phyloP scores from a whole-genome alignment of 805 yeast species.

The Nakazawaea sp. region DNA sequence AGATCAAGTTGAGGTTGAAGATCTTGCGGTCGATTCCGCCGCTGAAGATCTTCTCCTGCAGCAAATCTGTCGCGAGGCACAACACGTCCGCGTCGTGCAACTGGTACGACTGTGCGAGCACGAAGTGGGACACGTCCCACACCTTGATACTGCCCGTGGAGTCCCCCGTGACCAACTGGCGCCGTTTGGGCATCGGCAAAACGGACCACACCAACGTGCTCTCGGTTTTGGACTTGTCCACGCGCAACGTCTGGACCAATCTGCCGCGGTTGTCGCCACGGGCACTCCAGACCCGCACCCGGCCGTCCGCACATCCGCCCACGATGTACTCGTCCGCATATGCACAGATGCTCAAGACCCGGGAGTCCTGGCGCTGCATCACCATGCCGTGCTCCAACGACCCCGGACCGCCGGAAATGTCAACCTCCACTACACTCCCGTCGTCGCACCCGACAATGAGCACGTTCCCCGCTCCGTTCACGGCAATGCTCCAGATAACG shows the following conservation, averaged over 20 bases:
- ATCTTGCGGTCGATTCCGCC: constrained; percentile 95
- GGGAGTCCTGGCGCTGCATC: constrained; percentile 75
- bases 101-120: constrained; percentile 73
- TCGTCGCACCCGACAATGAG: constrained; percentile 94
- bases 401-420: constrained; percentile 85
- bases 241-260: constrained; percentile 79
- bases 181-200: constrained; percentile 47
- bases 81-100: constrained; percentile 90
- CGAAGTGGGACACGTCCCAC: constrained; percentile 79
- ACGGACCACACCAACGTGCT: constrained; percentile 92
- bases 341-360: constrained; percentile 80
- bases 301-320: constrained; percentile 96
- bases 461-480: constrained; percentile 50
- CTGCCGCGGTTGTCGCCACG: constrained; percentile 47
- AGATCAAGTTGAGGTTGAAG: constrained; percentile 54
- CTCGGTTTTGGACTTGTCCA: constrained; percentile 80
- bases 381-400: constrained; percentile 67
- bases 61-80: constrained; percentile 53
- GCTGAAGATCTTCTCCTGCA: constrained; percentile 63
- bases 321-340: constrained; percentile 54
- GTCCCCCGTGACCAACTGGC: constrained; percentile 90
- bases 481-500: constrained; percentile 82
- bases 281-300: constrained; percentile 74
- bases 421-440: constrained; percentile 79
- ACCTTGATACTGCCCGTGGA: constrained; percentile 90